Evolutionary conservation across 768 basidiomycete genomes (phyloP).

Genomic region (Guyanaporus albipodus): DNA sequence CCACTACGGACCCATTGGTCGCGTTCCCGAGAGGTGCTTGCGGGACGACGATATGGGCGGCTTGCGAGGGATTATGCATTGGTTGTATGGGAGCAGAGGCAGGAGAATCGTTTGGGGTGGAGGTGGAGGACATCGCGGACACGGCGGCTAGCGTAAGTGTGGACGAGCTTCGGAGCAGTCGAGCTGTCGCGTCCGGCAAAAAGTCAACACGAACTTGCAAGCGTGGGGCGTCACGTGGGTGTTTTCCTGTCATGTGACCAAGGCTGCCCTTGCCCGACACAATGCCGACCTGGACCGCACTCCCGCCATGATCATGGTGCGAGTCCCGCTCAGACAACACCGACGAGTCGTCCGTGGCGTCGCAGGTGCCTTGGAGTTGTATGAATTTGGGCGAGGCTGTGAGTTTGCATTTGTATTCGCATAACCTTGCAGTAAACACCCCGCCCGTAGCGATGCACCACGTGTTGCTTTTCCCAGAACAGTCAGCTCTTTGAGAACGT

Average conservation of each 20-base stretch:
- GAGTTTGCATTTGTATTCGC: conserved; percentile 19
- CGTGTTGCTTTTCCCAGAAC: conserved; percentile 17
- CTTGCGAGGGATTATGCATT: conserved; percentile 80
- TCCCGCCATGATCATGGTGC: background rate
- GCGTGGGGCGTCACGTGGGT: conserved; percentile 28
- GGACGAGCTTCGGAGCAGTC: background rate
- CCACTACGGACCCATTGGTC: conserved; percentile 47
- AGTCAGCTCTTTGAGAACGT: conserved; percentile 18
- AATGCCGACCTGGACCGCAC: conserved; percentile 14
- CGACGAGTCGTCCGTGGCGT: background rate
- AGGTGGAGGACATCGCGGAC: conserved; percentile 47
- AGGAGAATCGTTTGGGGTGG: conserved; percentile 68
- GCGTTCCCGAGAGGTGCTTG: conserved; percentile 76
- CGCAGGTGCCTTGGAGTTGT: too few species aligned
- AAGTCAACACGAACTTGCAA: conserved; percentile 26
- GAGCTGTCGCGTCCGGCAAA: conserved; percentile 17
- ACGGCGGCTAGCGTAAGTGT: background rate
- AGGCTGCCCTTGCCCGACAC: background rate
- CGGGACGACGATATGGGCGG: conserved; percentile 72
- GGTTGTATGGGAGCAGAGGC: conserved; percentile 63
- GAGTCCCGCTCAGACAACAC: too few species aligned
- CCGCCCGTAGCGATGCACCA: conserved; percentile 9
- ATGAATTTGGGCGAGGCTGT: conserved; percentile 12
- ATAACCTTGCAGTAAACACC: conserved; percentile 11
- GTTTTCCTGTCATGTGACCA: conserved; percentile 8